A percentile compares a stretch with the other conserved stretches of the same genome.
Conservation (phyloP, 2,329 filamentous ascomycete genomes). For the Penicillium frequentans region DNA sequence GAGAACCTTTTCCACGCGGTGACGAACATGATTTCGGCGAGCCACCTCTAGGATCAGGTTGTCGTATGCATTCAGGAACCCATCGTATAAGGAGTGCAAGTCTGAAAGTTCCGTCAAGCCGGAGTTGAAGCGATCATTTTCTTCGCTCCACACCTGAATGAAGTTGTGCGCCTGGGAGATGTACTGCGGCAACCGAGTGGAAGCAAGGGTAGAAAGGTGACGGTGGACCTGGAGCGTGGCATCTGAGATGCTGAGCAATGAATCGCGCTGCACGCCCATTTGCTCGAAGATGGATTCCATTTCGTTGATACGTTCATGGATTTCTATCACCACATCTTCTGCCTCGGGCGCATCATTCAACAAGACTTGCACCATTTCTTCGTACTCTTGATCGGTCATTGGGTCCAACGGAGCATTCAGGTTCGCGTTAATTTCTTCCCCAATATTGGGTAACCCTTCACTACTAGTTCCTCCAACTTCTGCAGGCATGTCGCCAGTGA, state of each 20-base stretch:
- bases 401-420: conserved; percentile 60
- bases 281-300: conserved; percentile 72
- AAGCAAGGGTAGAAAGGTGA: conserved; percentile 66
- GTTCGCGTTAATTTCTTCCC: conserved; percentile 33
- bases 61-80: conserved; percentile 82
- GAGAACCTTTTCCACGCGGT: conserved; percentile 71
- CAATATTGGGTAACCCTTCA: conserved; percentile 31
- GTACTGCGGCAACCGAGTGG: conserved; percentile 58
- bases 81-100: conserved; percentile 80
- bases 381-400: conserved; percentile 71
- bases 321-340: conserved; percentile 63
- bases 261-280: conserved; percentile 64
- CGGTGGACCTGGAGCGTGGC: conserved; percentile 64
- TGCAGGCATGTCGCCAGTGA: conserved; percentile 61
- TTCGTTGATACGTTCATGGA: conserved; percentile 71
- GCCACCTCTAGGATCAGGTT: conserved; percentile 81
- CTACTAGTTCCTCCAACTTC: conserved; percentile 47
- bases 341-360: conserved; percentile 57
- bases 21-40: conserved; percentile 69
- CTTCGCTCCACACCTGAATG: conserved; percentile 66
- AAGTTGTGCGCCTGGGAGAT: conserved; percentile 50
- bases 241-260: conserved; percentile 55
- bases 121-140: conserved; percentile 66
- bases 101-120: conserved; percentile 75
- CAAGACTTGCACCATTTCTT: conserved; percentile 81